Conservation (phyloP, 1,284 basidiomycete species). For the Megacollybia platyphylla region DNA sequence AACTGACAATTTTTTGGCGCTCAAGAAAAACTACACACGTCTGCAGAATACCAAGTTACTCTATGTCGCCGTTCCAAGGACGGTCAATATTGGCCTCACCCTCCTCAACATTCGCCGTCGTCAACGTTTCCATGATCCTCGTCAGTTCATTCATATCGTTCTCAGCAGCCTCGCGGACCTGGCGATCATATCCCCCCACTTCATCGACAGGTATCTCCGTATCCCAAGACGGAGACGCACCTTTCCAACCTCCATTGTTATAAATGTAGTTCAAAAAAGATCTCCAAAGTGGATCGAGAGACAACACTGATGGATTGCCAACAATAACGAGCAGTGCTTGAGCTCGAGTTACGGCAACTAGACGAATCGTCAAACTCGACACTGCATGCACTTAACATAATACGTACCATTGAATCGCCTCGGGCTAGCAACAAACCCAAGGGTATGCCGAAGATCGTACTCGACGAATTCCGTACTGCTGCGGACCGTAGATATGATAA, state of each 20-base stretch:
- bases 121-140: slow-evolving; percentile 28
- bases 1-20: no score
- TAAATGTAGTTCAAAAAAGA: slow-evolving; percentile 39
- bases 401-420: slow-evolving; percentile 2
- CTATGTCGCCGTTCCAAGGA: slow-evolving; percentile 33
- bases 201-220: slow-evolving; percentile 12
- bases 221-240: slow-evolving; percentile 27
- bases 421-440: slow-evolving; percentile 24
- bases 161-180: slow-evolving; percentile 12
- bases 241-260: slow-evolving; percentile 31
- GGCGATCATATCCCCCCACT: slow-evolving; percentile 22
- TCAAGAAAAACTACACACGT: no score
- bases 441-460: slow-evolving; percentile 26
- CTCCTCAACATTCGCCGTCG: slow-evolving; percentile 22
- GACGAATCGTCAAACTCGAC: not conserved
- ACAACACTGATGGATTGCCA: slow-evolving; percentile 39
- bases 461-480: slow-evolving; percentile 12
- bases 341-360: slow-evolving; percentile 30
- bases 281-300: slow-evolving; percentile 38
- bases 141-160: slow-evolving; percentile 41
- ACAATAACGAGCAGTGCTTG: slow-evolving; percentile 45
- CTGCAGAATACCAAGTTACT: slow-evolving; percentile 11
- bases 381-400: not conserved
- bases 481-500: not conserved
- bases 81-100: slow-evolving; percentile 28